Base-by-base conservation (phyloP, 768 basidiomycete genomes). In the Lyophyllum decastes region DNA sequence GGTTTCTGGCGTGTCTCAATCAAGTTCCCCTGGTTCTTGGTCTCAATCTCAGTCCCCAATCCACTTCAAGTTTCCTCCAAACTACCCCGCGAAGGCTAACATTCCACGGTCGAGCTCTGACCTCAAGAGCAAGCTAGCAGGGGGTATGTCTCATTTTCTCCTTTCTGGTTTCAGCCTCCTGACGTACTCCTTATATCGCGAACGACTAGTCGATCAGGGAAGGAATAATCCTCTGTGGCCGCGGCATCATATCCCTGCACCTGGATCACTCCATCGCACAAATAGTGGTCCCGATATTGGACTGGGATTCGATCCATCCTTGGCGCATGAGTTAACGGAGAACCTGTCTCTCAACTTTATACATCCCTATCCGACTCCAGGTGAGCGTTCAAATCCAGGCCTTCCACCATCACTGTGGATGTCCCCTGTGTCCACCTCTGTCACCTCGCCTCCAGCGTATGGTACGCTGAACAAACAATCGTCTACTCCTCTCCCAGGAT, bases 381-480 rank as follows among this genome's bases (percentile, higher is more conserved):
- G 73, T 67, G 84, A 87, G 64, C 84, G 81, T 65, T 78, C 80
- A 47, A 74, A 76, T 59, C 65, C 77, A 33, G 81, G 82, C 54
- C 74, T 92, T 44, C 88, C 87, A 47, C 89, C 91, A 2, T 90
- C 90, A 40, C 73, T 92, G 40, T 93, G 90, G 91, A 92, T 93
- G 91, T 91, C 91, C 12, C 82, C 90, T 47, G 74, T 83, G 5
- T 80, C 81, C 40, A 69, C 83, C 9, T 70, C 81, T 14, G 73
- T 81, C 4, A 68, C 79, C 21, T 75, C 81, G 26, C 74, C 81
- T 7, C 68, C 76, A 59, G 61, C 69, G 49, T 76, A 76, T 64
- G 70, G 74, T 56, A 70, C 78, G 34, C 73, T 76, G 59, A 73
- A 74, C 59, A 61, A 61, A 44, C 53, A 72, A 46, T 71, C 74